Percentiles rank a stretch among this genome's conserved stretches.
Conservation (phyloP, 2,329 filamentous ascomycete species). For the Diplodia intermedia region DNA sequence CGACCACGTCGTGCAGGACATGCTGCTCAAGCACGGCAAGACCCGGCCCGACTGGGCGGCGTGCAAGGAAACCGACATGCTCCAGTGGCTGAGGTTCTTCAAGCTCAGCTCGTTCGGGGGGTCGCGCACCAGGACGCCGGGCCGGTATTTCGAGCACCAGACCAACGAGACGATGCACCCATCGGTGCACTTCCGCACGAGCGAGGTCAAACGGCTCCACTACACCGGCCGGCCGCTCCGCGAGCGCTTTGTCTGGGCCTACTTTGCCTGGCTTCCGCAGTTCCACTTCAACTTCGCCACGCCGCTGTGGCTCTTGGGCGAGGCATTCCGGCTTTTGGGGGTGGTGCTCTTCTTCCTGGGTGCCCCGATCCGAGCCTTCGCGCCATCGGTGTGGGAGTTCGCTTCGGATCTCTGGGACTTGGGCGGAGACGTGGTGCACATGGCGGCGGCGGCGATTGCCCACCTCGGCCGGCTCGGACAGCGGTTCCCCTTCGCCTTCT, state of each 20-base stretch:
- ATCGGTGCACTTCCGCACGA: conserved; percentile 7
- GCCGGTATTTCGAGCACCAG: not conserved
- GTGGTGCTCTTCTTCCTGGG: not conserved
- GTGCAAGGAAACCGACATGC: not conserved
- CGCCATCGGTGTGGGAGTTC: not conserved
- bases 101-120: not conserved
- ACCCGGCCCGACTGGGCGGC: not conserved
- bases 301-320: not conserved
- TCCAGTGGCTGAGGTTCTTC: not conserved
- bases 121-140: not conserved
- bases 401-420: not conserved
- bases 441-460: not conserved
- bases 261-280: not conserved
- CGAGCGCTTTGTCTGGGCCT: not conserved
- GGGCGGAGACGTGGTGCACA: not conserved
- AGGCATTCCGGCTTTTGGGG: not conserved
- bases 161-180: conserved; percentile 27
- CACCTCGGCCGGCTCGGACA: not conserved
- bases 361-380: not conserved
- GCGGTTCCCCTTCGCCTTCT: not conserved
- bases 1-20: not conserved
- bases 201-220: not conserved
- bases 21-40: not conserved
- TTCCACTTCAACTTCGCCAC: not conserved
- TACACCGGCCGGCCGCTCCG: not conserved